phyloP scores from a whole-genome alignment of 441 rosid species.

The Omphalea diandra region DNA sequence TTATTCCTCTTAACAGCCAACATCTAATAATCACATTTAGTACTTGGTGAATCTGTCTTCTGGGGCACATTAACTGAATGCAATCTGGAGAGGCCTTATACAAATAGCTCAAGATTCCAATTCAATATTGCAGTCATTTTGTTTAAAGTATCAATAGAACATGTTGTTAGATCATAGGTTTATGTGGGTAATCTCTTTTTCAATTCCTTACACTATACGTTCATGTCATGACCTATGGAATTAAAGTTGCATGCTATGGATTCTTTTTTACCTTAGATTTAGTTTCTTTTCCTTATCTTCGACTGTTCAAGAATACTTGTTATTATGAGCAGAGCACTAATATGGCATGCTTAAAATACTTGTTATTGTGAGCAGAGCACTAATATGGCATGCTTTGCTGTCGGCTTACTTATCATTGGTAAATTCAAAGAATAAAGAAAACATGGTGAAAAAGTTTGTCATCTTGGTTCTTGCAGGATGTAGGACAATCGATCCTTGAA shows the following conservation, averaged over 20 bases:
- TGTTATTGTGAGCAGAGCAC: no score
- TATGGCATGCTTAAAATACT: no score
- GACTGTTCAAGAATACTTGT: neutral
- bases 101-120: neutral
- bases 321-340: no score
- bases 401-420: neutral
- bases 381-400: neutral
- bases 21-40: neutral
- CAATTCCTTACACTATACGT: neutral
- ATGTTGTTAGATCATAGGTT: neutral
- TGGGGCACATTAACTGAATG: neutral
- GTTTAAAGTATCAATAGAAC: neutral
- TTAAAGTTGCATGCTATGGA: no score
- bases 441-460: neutral
- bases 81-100: neutral
- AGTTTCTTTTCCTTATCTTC: neutral
- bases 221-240: neutral
- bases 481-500: constrained; percentile 92
- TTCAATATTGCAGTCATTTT: neutral
- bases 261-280: no score
- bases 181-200: neutral
- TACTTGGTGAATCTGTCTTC: neutral
- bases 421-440: neutral
- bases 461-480: constrained; percentile 62
- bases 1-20: neutral